These are phyloP conservation scores for Emmonsia crescens DNA, from an alignment of 2,329 filamentous ascomycete genomes.

Conservation along the genomic window DNA sequence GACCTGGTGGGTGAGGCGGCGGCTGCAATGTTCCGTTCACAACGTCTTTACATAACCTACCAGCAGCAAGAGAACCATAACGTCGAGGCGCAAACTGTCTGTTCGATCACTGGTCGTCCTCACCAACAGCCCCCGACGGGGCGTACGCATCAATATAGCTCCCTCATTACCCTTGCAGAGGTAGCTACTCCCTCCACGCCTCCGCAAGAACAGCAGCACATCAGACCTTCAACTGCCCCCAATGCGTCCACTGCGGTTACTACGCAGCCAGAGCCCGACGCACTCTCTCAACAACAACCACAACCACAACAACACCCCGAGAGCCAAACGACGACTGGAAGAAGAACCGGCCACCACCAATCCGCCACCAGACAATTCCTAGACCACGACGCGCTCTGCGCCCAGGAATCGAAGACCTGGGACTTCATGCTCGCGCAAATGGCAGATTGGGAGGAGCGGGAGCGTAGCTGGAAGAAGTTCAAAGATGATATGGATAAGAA, in stretches of 20 bases:
- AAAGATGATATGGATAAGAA: constrained; percentile 19
- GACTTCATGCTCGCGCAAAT: constrained; percentile 35
- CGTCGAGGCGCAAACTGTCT: background rate
- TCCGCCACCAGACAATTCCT: background rate
- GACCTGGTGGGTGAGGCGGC: constrained; percentile 57
- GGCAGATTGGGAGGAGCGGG: constrained; percentile 32
- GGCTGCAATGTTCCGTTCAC: constrained; percentile 46
- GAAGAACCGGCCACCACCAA: background rate
- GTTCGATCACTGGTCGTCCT: background rate
- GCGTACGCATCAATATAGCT: constrained; percentile 28
- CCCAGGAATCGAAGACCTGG: constrained; percentile 28
- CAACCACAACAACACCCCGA: background rate
- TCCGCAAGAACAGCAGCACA: background rate
- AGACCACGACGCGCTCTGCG: constrained; percentile 18
- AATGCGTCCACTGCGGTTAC: background rate
- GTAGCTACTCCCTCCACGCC: background rate
- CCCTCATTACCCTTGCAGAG: constrained; percentile 8
- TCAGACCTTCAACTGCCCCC: background rate
- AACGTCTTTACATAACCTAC: constrained; percentile 37
- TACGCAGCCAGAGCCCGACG: background rate
- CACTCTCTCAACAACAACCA: background rate
- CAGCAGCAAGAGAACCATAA: constrained; percentile 40
- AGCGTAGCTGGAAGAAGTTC: constrained; percentile 26
- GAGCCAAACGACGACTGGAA: background rate
- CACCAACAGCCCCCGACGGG: constrained; percentile 14